Base-by-base conservation (phyloP, 1,284 basidiomycete genomes). In the Malassezia globosa region DNA sequence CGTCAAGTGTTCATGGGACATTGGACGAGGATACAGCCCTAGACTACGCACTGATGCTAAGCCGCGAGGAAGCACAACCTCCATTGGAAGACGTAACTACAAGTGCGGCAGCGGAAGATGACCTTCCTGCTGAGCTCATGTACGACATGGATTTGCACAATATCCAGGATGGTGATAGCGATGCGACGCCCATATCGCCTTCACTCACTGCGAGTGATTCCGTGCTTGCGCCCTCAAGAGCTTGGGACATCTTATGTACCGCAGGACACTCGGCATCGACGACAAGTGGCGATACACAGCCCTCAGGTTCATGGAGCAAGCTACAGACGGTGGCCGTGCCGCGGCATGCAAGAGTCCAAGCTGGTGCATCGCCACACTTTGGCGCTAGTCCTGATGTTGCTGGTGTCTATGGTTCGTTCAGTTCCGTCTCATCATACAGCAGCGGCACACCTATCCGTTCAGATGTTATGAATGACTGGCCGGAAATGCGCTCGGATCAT, bases 11-110 rank as follows among this genome's bases (percentile, higher is more conserved):
- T n/a, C 76, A 88, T 8, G 66, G 62, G n/a, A 85, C 84, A 0
- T 73, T 89, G 37, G 81, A 77, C 56, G 86, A 89, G 62, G 73
- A 75, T 6, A 85, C 86, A 62, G 84, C 83, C 1, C 74, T 89
- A 18, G 83, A 85, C 59, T 88, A 88, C 62, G 78, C 82, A 0
- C 69, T 89, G 45, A 87, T 89, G 84, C 77, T 89, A 49, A 86
- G 83, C 55, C 79, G 83, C 5, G 86, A 89, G 29, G 83, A 87
- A 64, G 43, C 38, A 19, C 26, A 39, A 37, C n/a, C 26, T 1
- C n/a, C n/a, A n/a, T n/a, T n/a, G n/a, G n/a, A n/a, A n/a, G n/a
- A n/a, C n/a, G n/a, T n/a, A n/a, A n/a, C n/a, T n/a, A n/a, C n/a
- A n/a, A 10, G 5, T 10, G 8, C 18, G 16, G 38, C 31, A 19